Evolutionary conservation across 805 yeast species (phyloP).

Genomic region (Ogataea corticis): DNA sequence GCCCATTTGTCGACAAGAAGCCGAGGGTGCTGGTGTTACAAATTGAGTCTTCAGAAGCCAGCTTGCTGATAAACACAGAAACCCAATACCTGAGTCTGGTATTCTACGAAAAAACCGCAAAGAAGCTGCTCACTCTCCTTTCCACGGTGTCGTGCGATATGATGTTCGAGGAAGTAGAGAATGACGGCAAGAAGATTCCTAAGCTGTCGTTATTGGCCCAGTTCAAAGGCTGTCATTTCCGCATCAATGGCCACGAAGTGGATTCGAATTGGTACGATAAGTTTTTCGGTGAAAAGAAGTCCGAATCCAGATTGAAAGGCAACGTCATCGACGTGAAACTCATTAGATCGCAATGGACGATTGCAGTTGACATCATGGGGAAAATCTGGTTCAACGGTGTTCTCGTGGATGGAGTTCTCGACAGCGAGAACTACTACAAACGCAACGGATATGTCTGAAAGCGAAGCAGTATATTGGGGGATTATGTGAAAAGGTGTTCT

Average conservation of each 20-base stretch:
- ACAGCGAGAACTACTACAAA: conserved; percentile 24
- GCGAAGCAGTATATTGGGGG: neutral
- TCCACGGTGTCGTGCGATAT: conserved; percentile 25
- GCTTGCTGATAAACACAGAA: conserved; percentile 34
- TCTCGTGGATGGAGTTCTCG: conserved; percentile 30
- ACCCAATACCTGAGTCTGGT: conserved; percentile 30
- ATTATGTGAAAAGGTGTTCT: conserved; percentile 9
- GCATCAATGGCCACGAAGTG: conserved; percentile 32
- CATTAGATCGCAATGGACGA: conserved; percentile 44
- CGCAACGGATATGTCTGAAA: conserved; percentile 26
- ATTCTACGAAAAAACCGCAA: conserved; percentile 28
- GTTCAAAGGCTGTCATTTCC: conserved; percentile 21
- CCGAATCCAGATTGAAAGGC: conserved; percentile 22
- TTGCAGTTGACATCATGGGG: conserved; percentile 19
- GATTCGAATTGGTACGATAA: conserved; percentile 30
- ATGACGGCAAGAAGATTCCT: conserved; percentile 6
- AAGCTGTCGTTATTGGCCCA: conserved; percentile 26
- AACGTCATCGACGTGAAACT: conserved; percentile 46
- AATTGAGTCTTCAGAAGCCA: conserved; percentile 34
- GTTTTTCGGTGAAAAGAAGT: conserved; percentile 7
- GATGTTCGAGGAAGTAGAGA: conserved; percentile 25
- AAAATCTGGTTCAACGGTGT: conserved; percentile 31
- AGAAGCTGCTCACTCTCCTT: conserved; percentile 22
- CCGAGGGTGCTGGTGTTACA: conserved; percentile 45
- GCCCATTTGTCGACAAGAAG: conserved; percentile 46